These are phyloP conservation scores for Petrea volubilis DNA, from an alignment of 257 asterid species.

Conservation along the genomic window DNA sequence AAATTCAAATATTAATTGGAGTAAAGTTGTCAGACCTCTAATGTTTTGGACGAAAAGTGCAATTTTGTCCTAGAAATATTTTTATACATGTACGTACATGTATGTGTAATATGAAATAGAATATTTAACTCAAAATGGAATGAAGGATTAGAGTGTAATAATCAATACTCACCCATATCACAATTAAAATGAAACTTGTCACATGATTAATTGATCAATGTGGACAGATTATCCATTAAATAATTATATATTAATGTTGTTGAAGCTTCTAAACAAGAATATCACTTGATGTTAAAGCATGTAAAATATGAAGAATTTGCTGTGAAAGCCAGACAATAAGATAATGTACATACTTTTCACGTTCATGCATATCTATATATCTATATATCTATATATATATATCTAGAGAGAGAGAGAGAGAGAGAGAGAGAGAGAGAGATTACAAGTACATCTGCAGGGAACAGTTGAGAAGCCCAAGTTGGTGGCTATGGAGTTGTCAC, in stretches of 20 bases:
- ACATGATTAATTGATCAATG: not conserved
- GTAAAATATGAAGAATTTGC: not conserved
- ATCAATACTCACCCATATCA: no score
- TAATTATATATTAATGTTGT: not conserved
- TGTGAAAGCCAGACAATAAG: not conserved
- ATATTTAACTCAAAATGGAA: no score
- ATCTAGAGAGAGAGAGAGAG: no score
- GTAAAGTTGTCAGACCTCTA: no score
- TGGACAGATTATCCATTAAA: not conserved
- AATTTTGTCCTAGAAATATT: no score
- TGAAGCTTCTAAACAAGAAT: not conserved
- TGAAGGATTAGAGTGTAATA: no score
- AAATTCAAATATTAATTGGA: no score
- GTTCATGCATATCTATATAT: not conserved
- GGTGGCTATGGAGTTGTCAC: constrained; percentile 41
- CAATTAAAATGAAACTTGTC: no score
- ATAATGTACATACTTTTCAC: not conserved
- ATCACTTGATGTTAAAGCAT: not conserved
- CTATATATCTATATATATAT: not conserved
- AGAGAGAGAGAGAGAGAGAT: no score
- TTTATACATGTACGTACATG: no score
- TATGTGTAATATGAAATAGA: no score
- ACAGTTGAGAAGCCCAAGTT: constrained; percentile 32
- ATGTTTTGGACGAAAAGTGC: no score
- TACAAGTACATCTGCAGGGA: constrained; percentile 6